Base-by-base conservation (phyloP, 257 asterid species). In the Scutellaria barbata region DNA sequence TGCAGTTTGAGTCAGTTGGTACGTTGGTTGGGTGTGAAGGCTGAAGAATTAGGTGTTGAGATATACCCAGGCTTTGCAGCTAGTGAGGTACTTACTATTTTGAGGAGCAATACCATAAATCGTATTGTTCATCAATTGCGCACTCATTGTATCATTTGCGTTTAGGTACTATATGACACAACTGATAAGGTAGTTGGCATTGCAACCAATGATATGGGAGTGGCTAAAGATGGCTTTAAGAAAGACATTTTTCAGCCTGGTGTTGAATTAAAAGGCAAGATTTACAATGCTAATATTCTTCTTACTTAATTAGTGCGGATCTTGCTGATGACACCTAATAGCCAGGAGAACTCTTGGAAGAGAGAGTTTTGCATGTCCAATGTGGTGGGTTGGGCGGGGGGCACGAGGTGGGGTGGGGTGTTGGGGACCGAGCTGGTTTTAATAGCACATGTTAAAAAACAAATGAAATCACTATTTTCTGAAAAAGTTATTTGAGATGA, bases 61-160 rank as follows among this genome's bases (percentile, higher is more conserved):
- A 88, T 95, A 79, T 95, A 95, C 84, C 97, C 99, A 9, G 99
- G 99, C 62, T 95, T 95, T 82, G 98, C 99, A 70, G 99, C 98
- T 78, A 85, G 92, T 78, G 99, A 95, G 99, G 99, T 95, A 78
- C 42, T 74, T 61, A 65, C 22, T 68, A 8, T 53, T 53, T 47
- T 6, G 58, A 14, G 17, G 56, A 35, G 43, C 68, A 50, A 25
- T 33, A 48, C 14, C 64, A 5, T 33, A 46, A 17, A 66, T 53
- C n/a, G n/a, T n/a, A n/a, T n/a, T n/a, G n/a, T 71, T 71, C 66
- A 20, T 67, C 20, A 53, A 52, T 10, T 57, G 9, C 74, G 42
- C 61, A 69, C 81, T 77, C 40, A 74, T 64, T 70, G 10, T 43
- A 12, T 63, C 61, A 55, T 78, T 20, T 60, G 54, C 41, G 76